Conservation (phyloP, 345 rosid species). For the Salix arbutifolia region DNA sequence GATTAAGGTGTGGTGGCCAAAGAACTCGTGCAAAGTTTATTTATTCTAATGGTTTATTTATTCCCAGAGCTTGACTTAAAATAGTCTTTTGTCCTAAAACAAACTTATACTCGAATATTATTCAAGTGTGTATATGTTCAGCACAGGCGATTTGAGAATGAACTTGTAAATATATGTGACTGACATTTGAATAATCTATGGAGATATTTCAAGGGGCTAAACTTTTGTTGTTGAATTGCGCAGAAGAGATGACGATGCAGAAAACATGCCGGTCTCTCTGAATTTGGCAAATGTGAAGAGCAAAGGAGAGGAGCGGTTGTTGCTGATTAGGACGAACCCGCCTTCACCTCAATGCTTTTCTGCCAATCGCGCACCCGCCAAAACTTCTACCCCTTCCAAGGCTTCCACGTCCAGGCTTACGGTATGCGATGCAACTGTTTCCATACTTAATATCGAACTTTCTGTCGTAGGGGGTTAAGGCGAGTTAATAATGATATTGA, state of each 20-base stretch:
- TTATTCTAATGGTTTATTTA: neutral
- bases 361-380: slow-evolving; percentile 35
- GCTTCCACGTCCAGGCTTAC: slow-evolving; percentile 48
- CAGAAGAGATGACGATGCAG: slow-evolving; percentile 54
- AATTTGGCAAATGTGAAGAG: slow-evolving; percentile 52
- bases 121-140: neutral
- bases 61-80: neutral
- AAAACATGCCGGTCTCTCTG: slow-evolving; percentile 42
- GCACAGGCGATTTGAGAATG: too few species aligned
- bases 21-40: neutral
- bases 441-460: neutral
- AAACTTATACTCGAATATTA: neutral
- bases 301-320: slow-evolving; percentile 47
- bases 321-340: slow-evolving; percentile 80
- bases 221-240: neutral
- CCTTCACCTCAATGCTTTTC: slow-evolving; percentile 99
- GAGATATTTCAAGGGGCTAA: neutral
- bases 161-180: neutral
- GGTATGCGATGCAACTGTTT: slow-evolving; percentile 40
- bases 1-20: neutral
- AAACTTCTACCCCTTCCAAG: slow-evolving; percentile 38
- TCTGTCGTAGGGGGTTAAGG: neutral
- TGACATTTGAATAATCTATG: neutral
- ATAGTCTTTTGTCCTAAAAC: neutral
- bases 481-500: neutral